Evolutionary conservation across 148 eudicot genomes (phyloP), one percentile per base, ranked within the genome.

Genomic region (Rhododendron vialii): DNA sequence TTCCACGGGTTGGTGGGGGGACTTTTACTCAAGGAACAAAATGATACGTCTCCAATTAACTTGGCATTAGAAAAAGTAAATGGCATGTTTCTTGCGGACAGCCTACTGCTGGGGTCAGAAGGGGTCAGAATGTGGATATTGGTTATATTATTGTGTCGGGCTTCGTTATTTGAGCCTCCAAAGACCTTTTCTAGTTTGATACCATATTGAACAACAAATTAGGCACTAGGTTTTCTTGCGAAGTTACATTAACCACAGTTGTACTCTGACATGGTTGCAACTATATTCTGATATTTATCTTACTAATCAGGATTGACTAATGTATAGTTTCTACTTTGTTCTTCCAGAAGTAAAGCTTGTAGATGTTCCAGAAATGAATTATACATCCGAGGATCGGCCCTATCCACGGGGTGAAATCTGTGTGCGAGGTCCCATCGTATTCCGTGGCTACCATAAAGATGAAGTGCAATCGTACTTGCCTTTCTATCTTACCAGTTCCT

Each of bases 281-380:
- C 35, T 3, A 38, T 33, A 33, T 24, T 15, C 22, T 84, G 78
- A 79, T 15, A 28, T 22, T 7, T 35, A 30, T 86, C n/a, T 33
- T 47, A 38, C 48, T 83, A 36, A 48, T 22, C 30, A 45, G 11
- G 10, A 10, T n/a, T 14, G 30, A 80, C 13, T 83, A 26, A 22
- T 41, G 28, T 75, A 73, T 18, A 18, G 51, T 85, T 7, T 75
- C 7, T 20, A 87, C 90, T 82, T 47, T 47, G 28, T 78, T 74
- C 36, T 84, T 88, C 80, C 94, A 96, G 99, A 96, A 91, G 91
- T 96, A 36, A 96, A 96, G 93, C 98, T 95, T 53, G 96, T 91
- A 30, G 99, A 96, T 89, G 98, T 96, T 90, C 98, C 99, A 75
- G 99, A 96, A 91, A 96, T 96, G 99, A 93, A 94, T 84, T 96